These are phyloP conservation scores for Diaporthe velutina DNA, from an alignment of 2,329 filamentous ascomycete genomes.

Conservation along the genomic window DNA sequence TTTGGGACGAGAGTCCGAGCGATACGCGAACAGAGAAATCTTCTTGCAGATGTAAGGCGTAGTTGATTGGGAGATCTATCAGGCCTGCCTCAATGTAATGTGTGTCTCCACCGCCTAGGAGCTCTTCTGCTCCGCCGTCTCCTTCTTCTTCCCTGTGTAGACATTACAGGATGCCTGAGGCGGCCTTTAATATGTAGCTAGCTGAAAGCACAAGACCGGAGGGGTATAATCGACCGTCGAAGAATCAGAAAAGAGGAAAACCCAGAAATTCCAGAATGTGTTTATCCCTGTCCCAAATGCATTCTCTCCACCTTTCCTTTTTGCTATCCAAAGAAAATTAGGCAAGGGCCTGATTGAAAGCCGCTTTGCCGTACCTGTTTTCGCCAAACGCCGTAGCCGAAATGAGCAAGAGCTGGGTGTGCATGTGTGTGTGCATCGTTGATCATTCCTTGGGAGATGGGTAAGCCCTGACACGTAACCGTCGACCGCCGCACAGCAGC, in stretches of 20 bases:
- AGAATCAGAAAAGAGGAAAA: not conserved
- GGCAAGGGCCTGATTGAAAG: not conserved
- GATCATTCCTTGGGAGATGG: not conserved
- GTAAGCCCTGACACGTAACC: constrained; percentile 3
- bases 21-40: not conserved
- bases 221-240: constrained; percentile 16
- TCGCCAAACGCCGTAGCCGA: constrained; percentile 22
- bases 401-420: constrained; percentile 10
- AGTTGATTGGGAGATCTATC: constrained; percentile 38
- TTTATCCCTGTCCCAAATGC: constrained; percentile 10
- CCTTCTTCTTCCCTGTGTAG: constrained; percentile 1
- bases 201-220: constrained; percentile 26
- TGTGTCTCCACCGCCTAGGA: constrained; percentile 6
- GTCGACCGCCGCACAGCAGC: not conserved
- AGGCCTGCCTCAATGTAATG: constrained; percentile 25
- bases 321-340: not conserved
- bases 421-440: not conserved
- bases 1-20: not conserved
- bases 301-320: not conserved
- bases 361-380: constrained; percentile 21
- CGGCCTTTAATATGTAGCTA: not conserved
- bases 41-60: constrained; percentile 1
- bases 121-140: not conserved
- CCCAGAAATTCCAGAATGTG: not conserved
- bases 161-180: constrained; percentile 23